Conservation (phyloP, 768 basidiomycete species). For the Termitomyces sp. region DNA sequence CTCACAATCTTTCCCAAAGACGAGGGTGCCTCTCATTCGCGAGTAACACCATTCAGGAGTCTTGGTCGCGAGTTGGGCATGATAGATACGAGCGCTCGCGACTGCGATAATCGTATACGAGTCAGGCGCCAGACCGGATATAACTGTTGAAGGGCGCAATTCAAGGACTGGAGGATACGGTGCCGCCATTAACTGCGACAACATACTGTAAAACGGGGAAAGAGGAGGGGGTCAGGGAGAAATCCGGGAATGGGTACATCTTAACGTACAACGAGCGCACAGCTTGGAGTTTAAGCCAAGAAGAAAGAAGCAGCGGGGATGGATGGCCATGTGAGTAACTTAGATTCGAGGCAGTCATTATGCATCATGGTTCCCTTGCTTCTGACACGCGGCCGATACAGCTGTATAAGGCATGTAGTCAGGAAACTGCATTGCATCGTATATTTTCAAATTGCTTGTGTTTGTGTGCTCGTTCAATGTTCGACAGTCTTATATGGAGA, state of each 20-base stretch:
- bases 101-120: conserved; percentile 45
- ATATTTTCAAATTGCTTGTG: not conserved
- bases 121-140: conserved; percentile 13
- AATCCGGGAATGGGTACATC: not conserved
- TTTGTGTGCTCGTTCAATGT: not conserved
- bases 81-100: conserved; percentile 55
- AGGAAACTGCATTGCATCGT: not conserved
- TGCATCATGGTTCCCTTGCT: conserved; percentile 14
- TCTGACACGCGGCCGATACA: conserved; percentile 11
- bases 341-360: conserved; percentile 6
- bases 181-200: conserved; percentile 11
- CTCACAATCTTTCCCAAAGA: conserved; percentile 43
- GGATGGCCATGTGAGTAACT: conserved; percentile 5
- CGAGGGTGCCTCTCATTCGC: conserved; percentile 52
- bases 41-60: conserved; percentile 53
- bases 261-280: conserved; percentile 8
- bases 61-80: conserved; percentile 45
- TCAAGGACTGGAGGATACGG: conserved; percentile 9
- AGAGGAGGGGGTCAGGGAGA: conserved; percentile 1
- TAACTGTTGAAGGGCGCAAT: conserved; percentile 4
- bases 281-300: conserved; percentile 6
- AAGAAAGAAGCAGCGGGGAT: conserved; percentile 12
- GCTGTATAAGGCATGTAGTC: not conserved
- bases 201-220: conserved; percentile 8
- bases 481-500: not conserved